Evolutionary conservation across 179 eudicot species (phyloP).

Genomic region (Silene noctiflora): DNA sequence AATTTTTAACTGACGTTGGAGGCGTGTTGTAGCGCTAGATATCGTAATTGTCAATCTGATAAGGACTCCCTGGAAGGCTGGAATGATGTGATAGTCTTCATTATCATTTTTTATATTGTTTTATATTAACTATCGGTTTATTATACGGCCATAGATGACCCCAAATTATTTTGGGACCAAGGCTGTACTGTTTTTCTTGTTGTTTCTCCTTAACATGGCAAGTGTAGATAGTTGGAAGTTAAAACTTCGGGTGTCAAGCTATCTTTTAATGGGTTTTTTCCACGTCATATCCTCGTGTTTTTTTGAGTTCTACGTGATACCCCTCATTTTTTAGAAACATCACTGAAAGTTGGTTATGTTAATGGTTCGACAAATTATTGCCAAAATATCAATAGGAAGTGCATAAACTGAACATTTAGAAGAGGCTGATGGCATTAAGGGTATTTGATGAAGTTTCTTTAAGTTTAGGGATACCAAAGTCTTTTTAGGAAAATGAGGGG

Average conservation of each 20-base stretch:
- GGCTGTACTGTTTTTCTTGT: neutral
- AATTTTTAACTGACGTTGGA: neutral
- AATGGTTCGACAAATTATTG: too few species aligned
- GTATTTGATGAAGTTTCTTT: too few species aligned
- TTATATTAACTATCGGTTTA: neutral
- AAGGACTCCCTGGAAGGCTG: too few species aligned
- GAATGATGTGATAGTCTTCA: neutral
- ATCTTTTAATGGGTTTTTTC: neutral
- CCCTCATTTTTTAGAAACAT: too few species aligned
- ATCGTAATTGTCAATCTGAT: too few species aligned
- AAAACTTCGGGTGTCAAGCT: neutral
- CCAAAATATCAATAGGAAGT: too few species aligned
- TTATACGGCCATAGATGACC: neutral
- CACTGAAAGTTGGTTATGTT: too few species aligned
- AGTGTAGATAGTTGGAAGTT: neutral
- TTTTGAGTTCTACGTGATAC: too few species aligned
- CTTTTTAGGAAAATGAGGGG: too few species aligned
- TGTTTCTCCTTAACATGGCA: neutral
- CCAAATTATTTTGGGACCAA: neutral
- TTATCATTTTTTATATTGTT: neutral
- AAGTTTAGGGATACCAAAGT: too few species aligned
- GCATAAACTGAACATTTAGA: too few species aligned
- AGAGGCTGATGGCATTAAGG: too few species aligned
- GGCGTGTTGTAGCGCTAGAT: neutral
- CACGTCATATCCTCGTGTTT: neutral